phyloP scores from a whole-genome alignment of 805 yeast species.

The Saccharomycopsis fodiens region DNA sequence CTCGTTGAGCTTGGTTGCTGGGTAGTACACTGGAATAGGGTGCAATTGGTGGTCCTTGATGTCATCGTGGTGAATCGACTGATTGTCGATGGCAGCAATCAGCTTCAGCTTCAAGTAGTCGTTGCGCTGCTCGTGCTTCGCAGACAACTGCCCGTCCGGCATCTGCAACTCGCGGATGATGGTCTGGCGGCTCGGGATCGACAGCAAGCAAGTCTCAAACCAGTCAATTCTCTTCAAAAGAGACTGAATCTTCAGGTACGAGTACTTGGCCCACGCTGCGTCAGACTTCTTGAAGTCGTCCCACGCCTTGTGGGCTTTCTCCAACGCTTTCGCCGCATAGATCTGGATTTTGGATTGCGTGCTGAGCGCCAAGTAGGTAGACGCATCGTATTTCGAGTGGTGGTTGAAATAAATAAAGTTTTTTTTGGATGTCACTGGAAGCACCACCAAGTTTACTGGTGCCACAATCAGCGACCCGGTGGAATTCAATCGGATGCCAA shows the following conservation, averaged over 20 bases:
- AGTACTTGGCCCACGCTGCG: conserved; percentile 28
- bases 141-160: neutral
- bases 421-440: conserved; percentile 36
- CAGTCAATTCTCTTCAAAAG: conserved; percentile 24
- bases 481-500: too few relatives aligned
- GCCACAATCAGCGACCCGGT: conserved; percentile 7
- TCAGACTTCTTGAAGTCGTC: conserved; percentile 29
- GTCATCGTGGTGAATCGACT: conserved; percentile 8
- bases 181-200: conserved; percentile 34
- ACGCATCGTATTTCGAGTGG: conserved; percentile 13
- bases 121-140: conserved; percentile 9
- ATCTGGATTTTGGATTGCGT: conserved; percentile 6
- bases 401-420: conserved; percentile 39
- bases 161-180: conserved; percentile 35
- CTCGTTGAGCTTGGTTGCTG: conserved; percentile 4
- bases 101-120: neutral
- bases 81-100: neutral
- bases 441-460: conserved; percentile 33
- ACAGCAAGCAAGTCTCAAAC: conserved; percentile 33
- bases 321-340: conserved; percentile 27
- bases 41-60: neutral
- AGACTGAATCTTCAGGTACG: conserved; percentile 25
- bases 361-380: conserved; percentile 9
- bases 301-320: conserved; percentile 34
- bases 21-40: conserved; percentile 20